A percentile compares a stretch with the other conserved stretches of the same genome.
These are phyloP conservation scores for Fusarium sp. DNA, from an alignment of 2,329 filamentous ascomycete genomes.

Conservation along the genomic window DNA sequence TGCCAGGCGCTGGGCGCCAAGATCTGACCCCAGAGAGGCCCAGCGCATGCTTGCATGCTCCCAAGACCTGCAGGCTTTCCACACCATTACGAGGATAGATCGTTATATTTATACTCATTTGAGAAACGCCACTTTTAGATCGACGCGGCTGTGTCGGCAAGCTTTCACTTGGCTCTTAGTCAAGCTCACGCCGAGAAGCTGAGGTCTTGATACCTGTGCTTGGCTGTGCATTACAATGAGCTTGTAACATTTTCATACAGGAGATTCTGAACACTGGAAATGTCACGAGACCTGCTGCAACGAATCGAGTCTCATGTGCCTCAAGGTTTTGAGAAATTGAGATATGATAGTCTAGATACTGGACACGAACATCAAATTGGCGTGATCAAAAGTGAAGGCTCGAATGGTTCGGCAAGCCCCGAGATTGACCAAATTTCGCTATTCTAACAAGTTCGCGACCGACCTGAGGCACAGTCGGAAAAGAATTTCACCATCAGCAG, in stretches of 20 bases:
- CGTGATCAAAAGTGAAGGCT: neutral
- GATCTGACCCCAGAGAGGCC: neutral
- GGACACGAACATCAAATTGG: neutral
- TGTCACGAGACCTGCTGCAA: neutral
- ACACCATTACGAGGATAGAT: constrained; percentile 2
- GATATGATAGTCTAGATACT: neutral
- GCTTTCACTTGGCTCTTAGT: neutral
- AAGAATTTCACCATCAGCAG: neutral
- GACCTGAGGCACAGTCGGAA: neutral
- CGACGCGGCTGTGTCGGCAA: neutral
- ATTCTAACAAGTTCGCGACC: neutral
- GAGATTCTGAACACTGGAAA: neutral
- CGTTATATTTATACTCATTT: neutral
- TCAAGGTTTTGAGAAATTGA: no score
- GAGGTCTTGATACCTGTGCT: neutral
- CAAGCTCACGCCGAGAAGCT: neutral
- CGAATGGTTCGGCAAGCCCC: neutral
- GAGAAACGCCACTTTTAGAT: neutral
- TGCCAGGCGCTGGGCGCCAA: neutral
- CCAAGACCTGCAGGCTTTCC: neutral
- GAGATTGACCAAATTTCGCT: neutral
- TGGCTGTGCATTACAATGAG: no score
- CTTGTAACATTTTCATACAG: no score
- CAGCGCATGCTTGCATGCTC: neutral
- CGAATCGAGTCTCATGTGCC: no score